Percentiles rank a stretch among this genome's conserved stretches.
These are phyloP conservation scores for Chrysoporthe deuterocubensis DNA, from an alignment of 2,329 filamentous ascomycete genomes.

Conservation along the genomic window DNA sequence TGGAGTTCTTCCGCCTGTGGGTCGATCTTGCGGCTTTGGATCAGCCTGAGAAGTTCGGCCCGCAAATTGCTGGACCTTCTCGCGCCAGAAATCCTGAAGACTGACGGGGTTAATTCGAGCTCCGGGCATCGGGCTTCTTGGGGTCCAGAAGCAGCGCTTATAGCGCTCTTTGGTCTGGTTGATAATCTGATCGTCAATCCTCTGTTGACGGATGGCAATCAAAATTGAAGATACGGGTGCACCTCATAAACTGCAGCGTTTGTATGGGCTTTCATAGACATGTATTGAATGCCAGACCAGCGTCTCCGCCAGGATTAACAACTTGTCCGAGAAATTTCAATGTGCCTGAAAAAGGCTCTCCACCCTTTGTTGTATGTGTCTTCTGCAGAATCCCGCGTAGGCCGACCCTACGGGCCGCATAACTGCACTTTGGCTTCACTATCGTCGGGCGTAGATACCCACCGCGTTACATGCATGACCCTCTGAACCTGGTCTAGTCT, in stretches of 20 bases:
- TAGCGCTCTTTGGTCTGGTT: not conserved
- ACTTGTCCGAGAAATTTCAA: not conserved
- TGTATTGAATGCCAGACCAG: not conserved
- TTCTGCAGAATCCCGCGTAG: not conserved
- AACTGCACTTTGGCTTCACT: constrained; percentile 6
- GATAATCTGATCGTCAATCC: not conserved
- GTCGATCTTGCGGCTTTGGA: not conserved
- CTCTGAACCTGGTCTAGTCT: constrained; percentile 6
- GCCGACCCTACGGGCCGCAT: not conserved
- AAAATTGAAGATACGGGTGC: not conserved
- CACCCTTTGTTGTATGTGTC: not conserved
- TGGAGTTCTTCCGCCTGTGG: constrained; percentile 11
- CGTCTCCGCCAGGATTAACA: not conserved
- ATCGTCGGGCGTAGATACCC: constrained; percentile 6
- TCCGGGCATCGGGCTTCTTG: not conserved
- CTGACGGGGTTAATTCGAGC: not conserved
- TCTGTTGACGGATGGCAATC: not conserved
- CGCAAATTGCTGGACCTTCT: not conserved
- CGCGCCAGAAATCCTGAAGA: no score
- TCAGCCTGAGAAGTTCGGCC: not conserved
- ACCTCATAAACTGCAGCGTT: not conserved
- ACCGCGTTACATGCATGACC: constrained; percentile 12
- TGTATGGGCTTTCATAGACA: not conserved
- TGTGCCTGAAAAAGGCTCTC: not conserved
- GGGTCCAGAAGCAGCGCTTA: no score